These are phyloP conservation scores for Nakaseomyces kungkrabaensis DNA, from an alignment of 1,139 yeast genomes.

Conservation along the genomic window DNA sequence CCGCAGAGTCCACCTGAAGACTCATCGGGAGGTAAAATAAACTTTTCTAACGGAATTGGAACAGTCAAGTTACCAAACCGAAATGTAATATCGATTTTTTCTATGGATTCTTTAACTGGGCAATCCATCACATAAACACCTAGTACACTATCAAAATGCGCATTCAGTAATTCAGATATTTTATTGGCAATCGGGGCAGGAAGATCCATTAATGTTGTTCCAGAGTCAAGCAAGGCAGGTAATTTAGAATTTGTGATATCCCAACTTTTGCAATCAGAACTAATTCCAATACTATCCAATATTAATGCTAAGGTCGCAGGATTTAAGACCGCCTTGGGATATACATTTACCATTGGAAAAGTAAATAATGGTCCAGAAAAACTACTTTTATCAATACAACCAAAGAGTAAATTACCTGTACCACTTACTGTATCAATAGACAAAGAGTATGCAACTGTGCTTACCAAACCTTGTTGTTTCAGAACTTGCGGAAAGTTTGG, in stretches of 20 bases:
- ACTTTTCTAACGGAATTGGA: constrained; percentile 38
- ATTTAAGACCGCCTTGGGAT: constrained; percentile 13
- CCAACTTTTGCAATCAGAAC: constrained; percentile 14
- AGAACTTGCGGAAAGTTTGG: constrained; percentile 50
- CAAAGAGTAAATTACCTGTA: constrained; percentile 41
- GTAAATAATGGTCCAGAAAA: constrained; percentile 37
- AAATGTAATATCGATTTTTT: constrained; percentile 27
- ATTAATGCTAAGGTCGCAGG: constrained; percentile 39
- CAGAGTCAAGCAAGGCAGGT: constrained; percentile 57
- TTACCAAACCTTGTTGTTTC: constrained; percentile 41
- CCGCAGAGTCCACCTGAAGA: constrained; percentile 28
- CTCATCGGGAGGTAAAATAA: constrained; percentile 22
- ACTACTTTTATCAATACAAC: constrained; percentile 44
- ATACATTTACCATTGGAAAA: constrained; percentile 37
- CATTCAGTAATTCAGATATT: constrained; percentile 35
- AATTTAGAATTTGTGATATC: constrained; percentile 23
- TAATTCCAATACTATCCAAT: constrained; percentile 32
- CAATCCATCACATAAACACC: constrained; percentile 33
- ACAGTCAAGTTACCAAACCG: constrained; percentile 47
- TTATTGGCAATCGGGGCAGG: constrained; percentile 36
- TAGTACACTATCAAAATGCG: constrained; percentile 30
- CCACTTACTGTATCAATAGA: constrained; percentile 34
- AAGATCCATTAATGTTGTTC: constrained; percentile 51
- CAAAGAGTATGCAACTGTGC: constrained; percentile 44
- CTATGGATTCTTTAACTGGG: constrained; percentile 10